These are phyloP conservation scores for Ophiosphaerella korrae DNA, from an alignment of 2,329 filamentous ascomycete genomes.

Conservation along the genomic window DNA sequence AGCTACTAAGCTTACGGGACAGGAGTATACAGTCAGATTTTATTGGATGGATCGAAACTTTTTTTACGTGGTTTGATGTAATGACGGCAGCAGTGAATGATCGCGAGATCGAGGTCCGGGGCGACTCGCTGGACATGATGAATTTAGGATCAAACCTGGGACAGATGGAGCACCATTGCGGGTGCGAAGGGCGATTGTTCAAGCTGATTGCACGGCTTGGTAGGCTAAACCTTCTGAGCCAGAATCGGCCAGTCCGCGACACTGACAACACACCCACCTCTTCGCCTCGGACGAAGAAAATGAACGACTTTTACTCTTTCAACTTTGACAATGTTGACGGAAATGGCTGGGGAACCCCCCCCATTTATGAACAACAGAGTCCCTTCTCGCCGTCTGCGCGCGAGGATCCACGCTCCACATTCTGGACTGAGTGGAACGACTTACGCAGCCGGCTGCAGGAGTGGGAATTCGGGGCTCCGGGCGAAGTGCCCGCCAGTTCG, in stretches of 20 bases:
- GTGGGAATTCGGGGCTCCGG: constrained; percentile 69
- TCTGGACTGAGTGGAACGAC: constrained; percentile 87
- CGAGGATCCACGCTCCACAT: constrained; percentile 64
- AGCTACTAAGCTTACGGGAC: constrained; percentile 79
- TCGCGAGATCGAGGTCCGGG: constrained; percentile 78
- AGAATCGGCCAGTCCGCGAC: constrained; percentile 59
- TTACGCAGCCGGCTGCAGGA: constrained; percentile 75
- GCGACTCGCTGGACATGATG: constrained; percentile 66
- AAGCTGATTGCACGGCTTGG: constrained; percentile 83
- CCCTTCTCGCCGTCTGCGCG: constrained; percentile 48
- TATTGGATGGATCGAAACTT: constrained; percentile 86
- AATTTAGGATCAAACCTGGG: constrained; percentile 70
- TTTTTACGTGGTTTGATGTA: constrained; percentile 94
- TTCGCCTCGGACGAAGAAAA: constrained; percentile 40
- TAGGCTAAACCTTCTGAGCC: constrained; percentile 81
- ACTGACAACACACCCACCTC: constrained; percentile 40
- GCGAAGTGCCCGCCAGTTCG: constrained; percentile 31
- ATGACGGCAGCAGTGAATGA: constrained; percentile 92
- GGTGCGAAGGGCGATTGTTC: constrained; percentile 86
- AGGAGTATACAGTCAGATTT: constrained; percentile 65
- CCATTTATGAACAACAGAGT: constrained; percentile 52
- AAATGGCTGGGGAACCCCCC: constrained; percentile 68
- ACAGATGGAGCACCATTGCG: constrained; percentile 81
- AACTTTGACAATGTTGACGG: constrained; percentile 67
- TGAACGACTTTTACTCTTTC: constrained; percentile 58